A percentile compares a stretch with the other conserved stretches of the same genome.
phyloP scores from a whole-genome alignment of 2,329 filamentous ascomycete genomes.

The Emydomyces testavorans region DNA sequence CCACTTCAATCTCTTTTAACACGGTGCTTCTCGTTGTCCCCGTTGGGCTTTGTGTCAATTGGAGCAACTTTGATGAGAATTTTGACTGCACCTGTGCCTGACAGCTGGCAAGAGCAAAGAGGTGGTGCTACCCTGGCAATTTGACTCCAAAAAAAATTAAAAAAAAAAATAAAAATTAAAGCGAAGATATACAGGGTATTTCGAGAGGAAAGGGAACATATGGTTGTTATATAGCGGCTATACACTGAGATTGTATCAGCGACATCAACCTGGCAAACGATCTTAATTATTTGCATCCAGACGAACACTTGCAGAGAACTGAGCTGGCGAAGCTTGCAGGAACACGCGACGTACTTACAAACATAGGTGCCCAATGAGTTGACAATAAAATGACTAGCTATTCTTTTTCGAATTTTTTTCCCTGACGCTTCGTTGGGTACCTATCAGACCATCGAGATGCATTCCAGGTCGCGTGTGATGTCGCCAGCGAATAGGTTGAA shows the following conservation, averaged over 20 bases:
- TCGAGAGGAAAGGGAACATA: conserved; percentile 4
- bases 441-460: background rate
- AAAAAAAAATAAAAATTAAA: background rate
- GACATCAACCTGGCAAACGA: conserved; percentile 2
- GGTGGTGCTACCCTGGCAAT: conserved; percentile 6
- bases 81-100: conserved; percentile 6
- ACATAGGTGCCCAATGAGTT: conserved; percentile 8
- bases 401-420: background rate
- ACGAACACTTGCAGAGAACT: conserved; percentile 1
- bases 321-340: conserved; percentile 9
- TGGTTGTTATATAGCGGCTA: conserved; percentile 2
- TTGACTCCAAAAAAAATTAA: conserved; percentile 3
- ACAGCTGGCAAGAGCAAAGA: conserved; percentile 3
- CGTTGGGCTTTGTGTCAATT: conserved; percentile 1
- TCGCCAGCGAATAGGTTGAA: conserved; percentile 3
- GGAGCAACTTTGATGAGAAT: background rate
- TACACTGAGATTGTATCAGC: conserved; percentile 3
- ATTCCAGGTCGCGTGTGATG: background rate
- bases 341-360: background rate
- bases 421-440: conserved; percentile 3
- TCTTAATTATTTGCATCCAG: conserved; percentile 11
- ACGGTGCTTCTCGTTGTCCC: no score
- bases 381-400: background rate
- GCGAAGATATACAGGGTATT: background rate
- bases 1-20: no score